Conservation (phyloP, 257 asterid species). For the Scutellaria galericulata region DNA sequence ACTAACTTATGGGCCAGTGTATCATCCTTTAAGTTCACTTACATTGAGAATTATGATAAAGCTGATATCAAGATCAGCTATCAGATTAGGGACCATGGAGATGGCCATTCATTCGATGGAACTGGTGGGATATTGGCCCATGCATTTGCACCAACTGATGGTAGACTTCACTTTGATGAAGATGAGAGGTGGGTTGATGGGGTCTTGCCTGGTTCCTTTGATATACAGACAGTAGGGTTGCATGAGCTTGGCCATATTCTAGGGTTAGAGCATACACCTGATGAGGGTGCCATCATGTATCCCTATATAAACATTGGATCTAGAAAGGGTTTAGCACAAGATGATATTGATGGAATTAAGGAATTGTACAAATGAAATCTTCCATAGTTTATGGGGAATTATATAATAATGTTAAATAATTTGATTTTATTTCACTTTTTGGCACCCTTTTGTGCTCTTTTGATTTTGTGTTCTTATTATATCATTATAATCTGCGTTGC, state of each 20-base stretch:
- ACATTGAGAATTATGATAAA: not conserved
- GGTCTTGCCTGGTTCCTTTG: constrained; percentile 24
- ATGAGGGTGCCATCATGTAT: constrained; percentile 24
- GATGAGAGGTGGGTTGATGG: constrained; percentile 44
- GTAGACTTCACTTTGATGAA: constrained; percentile 42
- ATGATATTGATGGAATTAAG: constrained; percentile 36
- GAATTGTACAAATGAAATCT: constrained; percentile 19
- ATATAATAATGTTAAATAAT: no score
- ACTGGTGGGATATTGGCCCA: constrained; percentile 37
- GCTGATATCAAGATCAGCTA: constrained; percentile 43
- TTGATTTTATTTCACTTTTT: no score
- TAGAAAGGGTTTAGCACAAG: constrained; percentile 28
- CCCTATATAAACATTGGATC: not conserved
- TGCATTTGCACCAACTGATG: constrained; percentile 35
- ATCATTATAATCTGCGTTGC: no score
- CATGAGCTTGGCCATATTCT: constrained; percentile 48
- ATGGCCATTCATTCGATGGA: constrained; percentile 39
- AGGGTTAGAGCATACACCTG: constrained; percentile 29
- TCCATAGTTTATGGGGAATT: no score
- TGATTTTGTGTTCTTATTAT: no score
- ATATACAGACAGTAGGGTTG: constrained; percentile 39
- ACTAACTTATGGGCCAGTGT: constrained; percentile 24
- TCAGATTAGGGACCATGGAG: constrained; percentile 30
- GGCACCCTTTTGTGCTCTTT: no score
- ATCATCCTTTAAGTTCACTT: constrained; percentile 25